phyloP scores from a whole-genome alignment of 1,284 basidiomycete genomes.

The Leccinum subrobustum region DNA sequence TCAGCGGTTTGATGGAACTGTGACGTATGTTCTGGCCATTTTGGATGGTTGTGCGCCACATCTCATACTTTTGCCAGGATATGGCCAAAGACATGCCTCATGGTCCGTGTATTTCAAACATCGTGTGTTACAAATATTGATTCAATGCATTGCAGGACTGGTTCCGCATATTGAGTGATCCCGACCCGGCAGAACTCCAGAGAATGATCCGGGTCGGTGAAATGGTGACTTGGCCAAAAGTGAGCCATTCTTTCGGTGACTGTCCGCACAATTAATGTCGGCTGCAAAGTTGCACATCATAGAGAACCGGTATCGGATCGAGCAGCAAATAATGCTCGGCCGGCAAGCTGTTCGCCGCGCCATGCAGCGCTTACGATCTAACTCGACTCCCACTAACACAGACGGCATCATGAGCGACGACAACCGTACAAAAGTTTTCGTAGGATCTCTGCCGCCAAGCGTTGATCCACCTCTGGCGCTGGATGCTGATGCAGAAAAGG shows the following conservation, averaged over 20 bases:
- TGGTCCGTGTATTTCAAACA: conserved; percentile 43
- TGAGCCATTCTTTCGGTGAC: conserved; percentile 35
- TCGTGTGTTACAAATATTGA: conserved; percentile 1
- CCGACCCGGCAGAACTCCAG: conserved; percentile 73
- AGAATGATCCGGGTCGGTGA: conserved; percentile 87
- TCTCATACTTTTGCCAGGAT: conserved; percentile 54
- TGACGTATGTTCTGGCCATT: conserved; percentile 57
- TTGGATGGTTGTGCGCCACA: conserved; percentile 16
- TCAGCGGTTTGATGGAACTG: conserved; percentile 81
- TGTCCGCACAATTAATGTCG: conserved; percentile 7
- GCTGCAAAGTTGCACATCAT: conserved; percentile 82
- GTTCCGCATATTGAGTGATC: conserved; percentile 82
- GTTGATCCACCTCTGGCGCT: conserved; percentile 52
- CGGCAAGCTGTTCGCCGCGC: conserved; percentile 69
- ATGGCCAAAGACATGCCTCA: conserved; percentile 80
- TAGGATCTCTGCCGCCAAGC: conserved; percentile 5
- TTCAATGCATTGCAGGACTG: conserved; percentile 59
- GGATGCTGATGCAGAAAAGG: conserved; percentile 60
- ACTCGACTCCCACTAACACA: conserved; percentile 29
- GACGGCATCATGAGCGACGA: conserved; percentile 26
- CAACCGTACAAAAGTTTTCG: conserved; percentile 10
- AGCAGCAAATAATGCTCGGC: conserved; percentile 82
- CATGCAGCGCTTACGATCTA: conserved; percentile 34
- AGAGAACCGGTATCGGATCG: conserved; percentile 76
- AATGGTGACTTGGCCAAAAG: conserved; percentile 94